phyloP scores from a whole-genome alignment of 306 rosid species.

The Leucaena leucocephala region DNA sequence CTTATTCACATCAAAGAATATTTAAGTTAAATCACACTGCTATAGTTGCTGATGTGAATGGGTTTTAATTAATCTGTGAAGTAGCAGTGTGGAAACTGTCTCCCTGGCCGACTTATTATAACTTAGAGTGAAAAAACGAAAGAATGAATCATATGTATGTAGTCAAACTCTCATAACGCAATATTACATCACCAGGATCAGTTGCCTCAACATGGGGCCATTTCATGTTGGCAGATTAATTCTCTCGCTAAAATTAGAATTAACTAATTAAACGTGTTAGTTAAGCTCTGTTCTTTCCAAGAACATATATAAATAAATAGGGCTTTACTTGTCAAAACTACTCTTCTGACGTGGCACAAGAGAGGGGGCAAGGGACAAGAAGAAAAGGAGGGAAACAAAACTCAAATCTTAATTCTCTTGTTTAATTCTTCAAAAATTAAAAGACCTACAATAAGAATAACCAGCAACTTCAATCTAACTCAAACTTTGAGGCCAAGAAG shows the following conservation, averaged over 20 bases:
- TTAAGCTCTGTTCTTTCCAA: not conserved
- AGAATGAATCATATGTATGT: not conserved
- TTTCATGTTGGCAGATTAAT: not conserved
- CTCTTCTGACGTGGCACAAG: not conserved
- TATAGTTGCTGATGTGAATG: slow-evolving; percentile 16
- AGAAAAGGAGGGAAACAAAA: not conserved
- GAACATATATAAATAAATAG: too few species aligned
- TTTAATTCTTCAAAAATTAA: not conserved
- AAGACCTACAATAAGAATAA: not conserved
- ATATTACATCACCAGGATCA: slow-evolving; percentile 19
- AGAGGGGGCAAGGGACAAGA: not conserved
- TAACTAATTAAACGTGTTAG: not conserved
- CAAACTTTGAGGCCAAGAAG: not conserved
- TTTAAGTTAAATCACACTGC: slow-evolving; percentile 6
- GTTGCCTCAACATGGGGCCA: not conserved
- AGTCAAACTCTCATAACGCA: slow-evolving; percentile 19
- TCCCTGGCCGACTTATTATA: not conserved
- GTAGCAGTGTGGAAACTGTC: slow-evolving; percentile 17
- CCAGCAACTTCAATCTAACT: not conserved
- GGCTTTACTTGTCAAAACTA: not conserved
- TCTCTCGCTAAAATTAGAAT: not conserved
- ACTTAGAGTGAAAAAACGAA: too few species aligned
- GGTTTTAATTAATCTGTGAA: slow-evolving; percentile 6
- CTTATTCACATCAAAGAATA: slow-evolving; percentile 24
- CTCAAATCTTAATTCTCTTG: not conserved